A percentile compares a stretch with the other conserved stretches of the same genome.
Conservation (phyloP, 257 asterid species). For the Leonotis leonurus region DNA sequence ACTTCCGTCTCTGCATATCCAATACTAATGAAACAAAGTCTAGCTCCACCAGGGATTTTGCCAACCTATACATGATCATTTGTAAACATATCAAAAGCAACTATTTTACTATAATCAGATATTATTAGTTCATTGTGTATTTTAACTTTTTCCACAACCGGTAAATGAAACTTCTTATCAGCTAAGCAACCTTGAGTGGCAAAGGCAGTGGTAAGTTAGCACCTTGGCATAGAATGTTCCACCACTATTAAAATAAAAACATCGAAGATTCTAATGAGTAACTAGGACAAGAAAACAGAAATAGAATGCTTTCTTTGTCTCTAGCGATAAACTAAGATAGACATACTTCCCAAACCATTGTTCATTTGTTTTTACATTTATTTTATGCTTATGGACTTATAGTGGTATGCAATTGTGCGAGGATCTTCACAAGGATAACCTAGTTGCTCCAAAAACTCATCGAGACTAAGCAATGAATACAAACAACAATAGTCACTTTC, state of each 20-base stretch:
- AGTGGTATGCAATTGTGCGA: too few relatives aligned
- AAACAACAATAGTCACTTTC: neutral
- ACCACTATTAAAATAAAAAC: constrained; percentile 73
- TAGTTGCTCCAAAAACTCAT: too few relatives aligned
- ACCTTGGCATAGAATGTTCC: constrained; percentile 87
- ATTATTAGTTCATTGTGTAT: too few relatives aligned
- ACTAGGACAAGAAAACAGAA: constrained; percentile 1
- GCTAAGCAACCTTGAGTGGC: constrained; percentile 96
- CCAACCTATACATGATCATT: too few relatives aligned
- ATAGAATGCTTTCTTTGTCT: too few relatives aligned
- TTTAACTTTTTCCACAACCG: too few relatives aligned
- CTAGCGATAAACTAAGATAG: neutral
- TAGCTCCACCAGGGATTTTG: constrained; percentile 85
- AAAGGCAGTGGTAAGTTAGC: constrained; percentile 81
- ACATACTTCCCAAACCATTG: neutral
- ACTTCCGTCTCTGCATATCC: constrained; percentile 68
- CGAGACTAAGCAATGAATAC: neutral
- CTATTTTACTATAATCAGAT: too few relatives aligned
- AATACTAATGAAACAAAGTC: constrained; percentile 69
- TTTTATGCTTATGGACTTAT: neutral
- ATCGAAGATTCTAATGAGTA: neutral
- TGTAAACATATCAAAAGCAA: too few relatives aligned
- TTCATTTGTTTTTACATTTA: neutral
- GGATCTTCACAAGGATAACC: too few relatives aligned
- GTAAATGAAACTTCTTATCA: too few relatives aligned